Percentiles rank a stretch among this genome's conserved stretches.
Conservation (phyloP, 2,329 filamentous ascomycete species). For the Penicillium thymicola region DNA sequence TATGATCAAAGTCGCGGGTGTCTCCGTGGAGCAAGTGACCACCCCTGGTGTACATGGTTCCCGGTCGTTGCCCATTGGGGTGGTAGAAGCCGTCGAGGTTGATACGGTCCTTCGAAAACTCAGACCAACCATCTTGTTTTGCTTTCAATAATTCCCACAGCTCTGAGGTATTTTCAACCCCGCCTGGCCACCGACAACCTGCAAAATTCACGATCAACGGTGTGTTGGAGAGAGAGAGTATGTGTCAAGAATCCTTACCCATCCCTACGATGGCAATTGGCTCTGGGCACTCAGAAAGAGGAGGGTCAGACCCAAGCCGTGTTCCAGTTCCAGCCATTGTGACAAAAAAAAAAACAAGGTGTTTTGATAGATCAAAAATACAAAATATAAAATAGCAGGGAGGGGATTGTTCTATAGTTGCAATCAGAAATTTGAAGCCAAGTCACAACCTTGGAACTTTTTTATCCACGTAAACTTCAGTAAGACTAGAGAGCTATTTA, state of each 20-base stretch:
- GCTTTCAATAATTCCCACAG: slow-evolving; percentile 34
- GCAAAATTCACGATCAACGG: background rate
- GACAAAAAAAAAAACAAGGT: too few species aligned
- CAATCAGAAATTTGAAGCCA: background rate
- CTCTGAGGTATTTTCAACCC: slow-evolving; percentile 29
- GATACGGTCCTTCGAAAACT: slow-evolving; percentile 36
- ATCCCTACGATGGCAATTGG: slow-evolving; percentile 36
- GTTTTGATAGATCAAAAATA: too few species aligned
- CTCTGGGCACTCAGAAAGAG: slow-evolving; percentile 11
- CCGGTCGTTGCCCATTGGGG: slow-evolving; percentile 34
- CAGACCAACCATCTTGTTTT: slow-evolving; percentile 27
- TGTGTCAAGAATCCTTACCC: slow-evolving; percentile 9
- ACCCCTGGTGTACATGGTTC: slow-evolving; percentile 24
- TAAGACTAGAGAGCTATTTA: background rate
- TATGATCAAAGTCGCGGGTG: slow-evolving; percentile 25
- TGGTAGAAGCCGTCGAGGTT: slow-evolving; percentile 37
- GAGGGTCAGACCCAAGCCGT: background rate
- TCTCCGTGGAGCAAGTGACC: slow-evolving; percentile 31
- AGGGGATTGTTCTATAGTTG: background rate
- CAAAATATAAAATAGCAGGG: too few species aligned
- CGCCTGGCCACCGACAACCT: slow-evolving; percentile 25
- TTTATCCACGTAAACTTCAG: background rate
- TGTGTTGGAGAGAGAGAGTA: too few species aligned
- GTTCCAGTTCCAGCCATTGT: background rate
- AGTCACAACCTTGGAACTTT: background rate